A percentile compares a stretch with the other conserved stretches of the same genome.
Conservation (phyloP, 2,329 filamentous ascomycete genomes). For the Ophiocordyceps camponoti-saundersi region DNA sequence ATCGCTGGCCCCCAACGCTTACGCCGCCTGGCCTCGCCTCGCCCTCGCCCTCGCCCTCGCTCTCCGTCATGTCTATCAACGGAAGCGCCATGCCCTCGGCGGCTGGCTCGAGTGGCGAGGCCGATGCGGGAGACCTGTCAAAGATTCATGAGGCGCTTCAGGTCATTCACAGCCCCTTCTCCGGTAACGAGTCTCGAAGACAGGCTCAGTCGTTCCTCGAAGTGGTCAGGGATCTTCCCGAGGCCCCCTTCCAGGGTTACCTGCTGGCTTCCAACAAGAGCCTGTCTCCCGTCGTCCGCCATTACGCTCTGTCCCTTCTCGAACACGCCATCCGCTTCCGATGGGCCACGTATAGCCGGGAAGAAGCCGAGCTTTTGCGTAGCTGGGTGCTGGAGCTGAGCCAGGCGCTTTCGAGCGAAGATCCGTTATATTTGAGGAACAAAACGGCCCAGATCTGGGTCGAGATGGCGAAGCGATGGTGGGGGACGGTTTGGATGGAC, state of each 20-base stretch:
- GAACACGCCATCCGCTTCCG: constrained; percentile 79
- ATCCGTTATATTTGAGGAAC: constrained; percentile 74
- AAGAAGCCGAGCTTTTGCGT: constrained; percentile 52
- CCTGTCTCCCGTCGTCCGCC: constrained; percentile 69
- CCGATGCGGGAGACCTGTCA: constrained; percentile 31
- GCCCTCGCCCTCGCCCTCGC: neutral
- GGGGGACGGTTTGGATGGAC: constrained; percentile 84
- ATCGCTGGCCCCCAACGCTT: neutral
- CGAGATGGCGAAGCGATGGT: constrained; percentile 81
- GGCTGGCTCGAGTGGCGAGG: constrained; percentile 16
- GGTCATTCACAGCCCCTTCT: constrained; percentile 69
- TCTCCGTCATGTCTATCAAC: constrained; percentile 18
- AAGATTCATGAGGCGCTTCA: constrained; percentile 74
- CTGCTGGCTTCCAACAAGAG: constrained; percentile 57
- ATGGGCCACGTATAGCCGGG: constrained; percentile 55
- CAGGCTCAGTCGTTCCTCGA: constrained; percentile 80
- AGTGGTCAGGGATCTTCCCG: constrained; percentile 57
- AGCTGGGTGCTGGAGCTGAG: constrained; percentile 68
- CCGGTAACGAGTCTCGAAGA: constrained; percentile 64
- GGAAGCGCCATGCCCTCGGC: constrained; percentile 15
- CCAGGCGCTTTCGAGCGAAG: constrained; percentile 48
- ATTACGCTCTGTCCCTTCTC: constrained; percentile 84
- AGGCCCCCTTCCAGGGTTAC: constrained; percentile 76
- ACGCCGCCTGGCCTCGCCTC: neutral
- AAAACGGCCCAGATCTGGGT: constrained; percentile 93